These are phyloP conservation scores for Onygenales sp. DNA, from an alignment of 2,329 filamentous ascomycete species.

Conservation along the genomic window DNA sequence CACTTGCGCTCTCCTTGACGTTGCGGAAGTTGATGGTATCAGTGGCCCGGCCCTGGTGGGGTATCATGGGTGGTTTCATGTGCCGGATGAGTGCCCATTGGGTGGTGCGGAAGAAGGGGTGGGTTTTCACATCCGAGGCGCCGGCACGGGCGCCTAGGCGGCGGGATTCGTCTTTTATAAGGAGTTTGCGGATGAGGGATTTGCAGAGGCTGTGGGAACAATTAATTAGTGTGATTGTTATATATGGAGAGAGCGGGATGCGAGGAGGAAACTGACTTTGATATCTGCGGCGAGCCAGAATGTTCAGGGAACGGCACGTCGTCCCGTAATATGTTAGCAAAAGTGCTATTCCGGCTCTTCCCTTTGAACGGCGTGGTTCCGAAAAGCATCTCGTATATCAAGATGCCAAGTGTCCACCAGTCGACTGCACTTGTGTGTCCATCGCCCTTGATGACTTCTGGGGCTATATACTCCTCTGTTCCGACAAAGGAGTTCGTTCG, in stretches of 20 bases:
- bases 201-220: constrained; percentile 67
- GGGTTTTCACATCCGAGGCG: constrained; percentile 90
- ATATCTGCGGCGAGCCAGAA: constrained; percentile 71
- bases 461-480: constrained; percentile 97
- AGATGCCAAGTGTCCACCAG: constrained; percentile 96
- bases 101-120: constrained; percentile 91
- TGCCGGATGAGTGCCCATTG: constrained; percentile 96
- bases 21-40: constrained; percentile 97
- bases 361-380: constrained; percentile 98
- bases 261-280: constrained; percentile 58
- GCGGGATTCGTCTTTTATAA: constrained; percentile 96
- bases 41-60: constrained; percentile 77
- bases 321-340: constrained; percentile 91
- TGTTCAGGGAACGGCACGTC: constrained; percentile 95
- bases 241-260: neutral
- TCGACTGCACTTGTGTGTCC: constrained; percentile 97
- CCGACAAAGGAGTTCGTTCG: constrained; percentile 97
- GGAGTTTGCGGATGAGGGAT: constrained; percentile 85
- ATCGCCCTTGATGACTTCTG: constrained; percentile 97
- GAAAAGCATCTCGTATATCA: constrained; percentile 98
- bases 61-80: constrained; percentile 95
- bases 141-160: constrained; percentile 88
- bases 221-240: neutral
- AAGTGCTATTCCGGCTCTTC: constrained; percentile 96
- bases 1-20: constrained; percentile 92